These are phyloP conservation scores for Boechera stricta DNA, from an alignment of 345 rosid species.

Conservation along the genomic window DNA sequence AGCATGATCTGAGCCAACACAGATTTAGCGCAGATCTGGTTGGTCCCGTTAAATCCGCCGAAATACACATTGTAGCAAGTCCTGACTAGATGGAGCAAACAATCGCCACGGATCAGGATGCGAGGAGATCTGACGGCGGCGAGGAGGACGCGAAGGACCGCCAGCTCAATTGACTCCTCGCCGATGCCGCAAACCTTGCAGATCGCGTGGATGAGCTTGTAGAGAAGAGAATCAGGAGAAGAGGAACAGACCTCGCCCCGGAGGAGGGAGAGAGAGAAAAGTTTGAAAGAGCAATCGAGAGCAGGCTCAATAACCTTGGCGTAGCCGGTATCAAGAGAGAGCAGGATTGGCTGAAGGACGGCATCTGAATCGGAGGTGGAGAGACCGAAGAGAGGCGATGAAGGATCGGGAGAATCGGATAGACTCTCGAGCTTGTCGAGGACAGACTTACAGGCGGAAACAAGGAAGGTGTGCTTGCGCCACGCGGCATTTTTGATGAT, in stretches of 20 bases:
- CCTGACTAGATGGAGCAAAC: slow-evolving; percentile 69
- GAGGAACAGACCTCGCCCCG: slow-evolving; percentile 62
- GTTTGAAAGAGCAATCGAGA: slow-evolving; percentile 75
- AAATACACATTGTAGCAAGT: slow-evolving; percentile 93
- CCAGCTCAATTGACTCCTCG: slow-evolving; percentile 77
- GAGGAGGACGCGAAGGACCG: slow-evolving; percentile 76
- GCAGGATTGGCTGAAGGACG: slow-evolving; percentile 66
- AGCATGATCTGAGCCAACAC: slow-evolving; percentile 87
- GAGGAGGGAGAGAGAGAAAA: slow-evolving; percentile 72
- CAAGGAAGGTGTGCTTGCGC: slow-evolving; percentile 90
- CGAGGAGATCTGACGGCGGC: slow-evolving; percentile 75
- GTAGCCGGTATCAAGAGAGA: slow-evolving; percentile 74
- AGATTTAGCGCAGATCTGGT: slow-evolving; percentile 94
- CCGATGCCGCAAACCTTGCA: slow-evolving; percentile 72
- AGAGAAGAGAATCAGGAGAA: slow-evolving; percentile 42
- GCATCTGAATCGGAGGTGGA: slow-evolving; percentile 67
- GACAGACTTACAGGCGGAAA: slow-evolving; percentile 80
- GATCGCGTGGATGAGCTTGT: slow-evolving; percentile 54
- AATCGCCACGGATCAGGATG: slow-evolving; percentile 83
- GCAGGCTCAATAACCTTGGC: slow-evolving; percentile 83
- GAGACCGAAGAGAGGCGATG: slow-evolving; percentile 62
- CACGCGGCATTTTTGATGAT: slow-evolving; percentile 95
- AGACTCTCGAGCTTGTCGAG: slow-evolving; percentile 79
- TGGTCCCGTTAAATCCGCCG: slow-evolving; percentile 80
- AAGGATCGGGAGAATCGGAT: slow-evolving; percentile 50